Percentiles rank a stretch among this genome's conserved stretches.
phyloP scores from a whole-genome alignment of 2,329 filamentous ascomycete species.

The Fusarium tuaranense region DNA sequence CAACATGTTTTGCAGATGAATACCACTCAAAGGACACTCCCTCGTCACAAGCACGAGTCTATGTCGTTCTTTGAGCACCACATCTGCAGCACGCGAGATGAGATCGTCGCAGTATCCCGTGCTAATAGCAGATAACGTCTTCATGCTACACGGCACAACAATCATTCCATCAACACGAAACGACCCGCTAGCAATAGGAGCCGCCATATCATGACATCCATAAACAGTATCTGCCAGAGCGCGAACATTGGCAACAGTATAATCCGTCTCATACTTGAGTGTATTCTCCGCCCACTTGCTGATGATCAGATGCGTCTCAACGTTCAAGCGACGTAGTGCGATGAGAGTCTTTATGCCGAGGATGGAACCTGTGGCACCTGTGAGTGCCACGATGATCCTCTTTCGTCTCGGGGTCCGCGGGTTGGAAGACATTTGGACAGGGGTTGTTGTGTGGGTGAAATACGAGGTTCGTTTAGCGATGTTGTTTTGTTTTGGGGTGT shows the following conservation, averaged over 20 bases:
- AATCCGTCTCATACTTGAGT: background rate
- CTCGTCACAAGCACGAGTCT: background rate
- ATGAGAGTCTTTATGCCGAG: background rate
- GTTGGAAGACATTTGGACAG: background rate
- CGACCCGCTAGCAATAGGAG: background rate
- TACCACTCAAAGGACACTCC: conserved; percentile 18
- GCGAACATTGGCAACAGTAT: background rate
- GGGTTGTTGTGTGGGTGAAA: background rate
- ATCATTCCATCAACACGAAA: conserved; percentile 27
- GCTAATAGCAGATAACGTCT: conserved; percentile 10
- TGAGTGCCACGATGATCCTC: background rate
- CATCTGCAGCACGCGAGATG: conserved; percentile 18
- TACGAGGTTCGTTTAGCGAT: background rate
- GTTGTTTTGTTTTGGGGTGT: background rate
- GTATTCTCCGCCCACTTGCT: background rate
- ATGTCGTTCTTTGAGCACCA: conserved; percentile 19
- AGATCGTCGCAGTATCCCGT: conserved; percentile 7
- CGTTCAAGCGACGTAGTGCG: background rate
- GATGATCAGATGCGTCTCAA: background rate
- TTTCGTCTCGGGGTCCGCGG: background rate
- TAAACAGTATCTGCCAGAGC: background rate
- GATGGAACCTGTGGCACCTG: background rate
- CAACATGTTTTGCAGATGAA: conserved; percentile 27
- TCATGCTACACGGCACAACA: conserved; percentile 18
- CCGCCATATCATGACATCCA: background rate